Percentiles rank a stretch among this genome's conserved stretches.
phyloP scores from a whole-genome alignment of 805 yeast species.

The Nakazawaea ambrosiae region DNA sequence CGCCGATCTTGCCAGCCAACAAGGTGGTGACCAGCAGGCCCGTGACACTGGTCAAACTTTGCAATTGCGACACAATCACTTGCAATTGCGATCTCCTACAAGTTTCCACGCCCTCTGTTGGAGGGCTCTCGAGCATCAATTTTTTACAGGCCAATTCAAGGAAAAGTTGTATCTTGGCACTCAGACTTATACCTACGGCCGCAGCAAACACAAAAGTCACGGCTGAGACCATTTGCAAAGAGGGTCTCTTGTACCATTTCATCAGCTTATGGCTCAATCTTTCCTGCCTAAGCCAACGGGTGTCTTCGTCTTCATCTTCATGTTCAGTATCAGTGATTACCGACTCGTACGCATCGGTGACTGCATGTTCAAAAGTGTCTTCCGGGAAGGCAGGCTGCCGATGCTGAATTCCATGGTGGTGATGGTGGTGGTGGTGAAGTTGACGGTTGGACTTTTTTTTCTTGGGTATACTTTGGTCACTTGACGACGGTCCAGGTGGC shows the following conservation, averaged over 20 bases:
- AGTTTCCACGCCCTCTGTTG: not conserved
- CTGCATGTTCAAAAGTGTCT: constrained; percentile 12
- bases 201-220: constrained; percentile 6
- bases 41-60: constrained; percentile 34
- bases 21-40: constrained; percentile 39
- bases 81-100: constrained; percentile 38
- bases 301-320: constrained; percentile 31
- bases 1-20: constrained; percentile 58
- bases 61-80: constrained; percentile 37
- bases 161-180: constrained; percentile 8
- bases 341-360: constrained; percentile 28
- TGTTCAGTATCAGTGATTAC: constrained; percentile 29
- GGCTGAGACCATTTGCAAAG: constrained; percentile 30
- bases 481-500: too few relatives aligned
- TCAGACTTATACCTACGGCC: constrained; percentile 6
- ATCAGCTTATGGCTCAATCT: constrained; percentile 32
- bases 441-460: not conserved
- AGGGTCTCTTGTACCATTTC: constrained; percentile 46
- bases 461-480: too few relatives aligned
- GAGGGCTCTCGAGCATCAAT: not conserved
- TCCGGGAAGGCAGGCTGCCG: constrained; percentile 5
- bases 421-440: not conserved
- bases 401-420: not conserved
- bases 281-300: constrained; percentile 45
- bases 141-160: constrained; percentile 8